phyloP scores from a whole-genome alignment of 768 basidiomycete species.

The Lanmaoa pseudosensibilis region DNA sequence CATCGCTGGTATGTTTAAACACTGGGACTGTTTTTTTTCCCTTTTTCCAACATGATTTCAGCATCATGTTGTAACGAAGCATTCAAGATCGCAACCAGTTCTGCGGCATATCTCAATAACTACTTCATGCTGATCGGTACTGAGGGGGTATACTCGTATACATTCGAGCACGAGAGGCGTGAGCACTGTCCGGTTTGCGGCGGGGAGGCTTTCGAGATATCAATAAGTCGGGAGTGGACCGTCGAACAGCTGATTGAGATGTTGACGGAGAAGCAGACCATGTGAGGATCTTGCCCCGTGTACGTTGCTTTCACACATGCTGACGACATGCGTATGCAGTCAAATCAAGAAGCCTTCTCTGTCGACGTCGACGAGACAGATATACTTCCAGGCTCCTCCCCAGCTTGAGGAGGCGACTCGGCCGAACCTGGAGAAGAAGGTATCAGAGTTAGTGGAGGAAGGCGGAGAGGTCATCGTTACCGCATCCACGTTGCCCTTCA shows the following conservation, averaged over 20 bases:
- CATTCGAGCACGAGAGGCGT: conserved; percentile 92
- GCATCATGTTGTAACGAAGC: conserved; percentile 99
- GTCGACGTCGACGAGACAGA: conserved; percentile 68
- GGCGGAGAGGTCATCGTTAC: conserved; percentile 87
- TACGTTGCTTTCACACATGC: not conserved
- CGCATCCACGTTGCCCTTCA: conserved; percentile 87
- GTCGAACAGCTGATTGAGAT: conserved; percentile 88
- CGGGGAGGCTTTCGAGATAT: conserved; percentile 78
- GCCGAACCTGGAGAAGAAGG: conserved; percentile 86
- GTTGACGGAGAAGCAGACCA: conserved; percentile 83
- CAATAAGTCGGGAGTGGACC: conserved; percentile 68
- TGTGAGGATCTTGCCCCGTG: conserved; percentile 53
- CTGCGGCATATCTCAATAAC: conserved; percentile 92
- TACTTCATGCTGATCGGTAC: conserved; percentile 99
- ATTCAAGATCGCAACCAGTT: conserved; percentile 96
- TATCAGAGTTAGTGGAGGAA: conserved; percentile 74
- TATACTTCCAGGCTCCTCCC: conserved; percentile 93
- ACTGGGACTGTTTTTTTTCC: not conserved
- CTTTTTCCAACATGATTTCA: conserved; percentile 28
- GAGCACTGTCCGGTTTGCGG: conserved; percentile 97
- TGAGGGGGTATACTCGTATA: conserved; percentile 94
- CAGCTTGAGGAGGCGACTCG: conserved; percentile 87
- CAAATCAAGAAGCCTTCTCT: conserved; percentile 97
- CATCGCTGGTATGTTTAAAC: conserved; percentile 69
- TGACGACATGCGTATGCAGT: conserved; percentile 42